These are phyloP conservation scores for Thelonectria blattea DNA, from an alignment of 2,329 filamentous ascomycete genomes.

Conservation along the genomic window DNA sequence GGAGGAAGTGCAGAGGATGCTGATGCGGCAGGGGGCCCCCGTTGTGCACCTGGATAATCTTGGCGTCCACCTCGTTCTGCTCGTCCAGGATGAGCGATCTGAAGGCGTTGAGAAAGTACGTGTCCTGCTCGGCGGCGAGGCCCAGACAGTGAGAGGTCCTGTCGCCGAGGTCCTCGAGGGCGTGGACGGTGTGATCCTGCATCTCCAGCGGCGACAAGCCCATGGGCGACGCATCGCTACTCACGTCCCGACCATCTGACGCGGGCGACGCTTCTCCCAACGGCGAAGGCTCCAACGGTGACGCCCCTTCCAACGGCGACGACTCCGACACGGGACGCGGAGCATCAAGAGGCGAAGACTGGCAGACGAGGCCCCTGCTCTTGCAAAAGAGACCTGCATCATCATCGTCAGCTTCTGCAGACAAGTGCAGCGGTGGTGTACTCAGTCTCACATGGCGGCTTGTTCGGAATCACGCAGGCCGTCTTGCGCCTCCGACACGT, in stretches of 20 bases:
- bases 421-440: not conserved
- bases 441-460: slow-evolving; percentile 55
- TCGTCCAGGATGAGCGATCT: slow-evolving; percentile 53
- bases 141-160: slow-evolving; percentile 54
- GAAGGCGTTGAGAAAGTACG: slow-evolving; percentile 54
- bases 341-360: slow-evolving; percentile 37
- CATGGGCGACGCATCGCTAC: not conserved
- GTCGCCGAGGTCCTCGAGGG: slow-evolving; percentile 50
- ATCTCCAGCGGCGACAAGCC: slow-evolving; percentile 18
- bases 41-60: slow-evolving; percentile 50
- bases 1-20: slow-evolving; percentile 53
- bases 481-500: slow-evolving; percentile 53
- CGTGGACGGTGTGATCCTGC: slow-evolving; percentile 33
- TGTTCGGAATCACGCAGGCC: slow-evolving; percentile 52
- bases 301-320: not conserved
- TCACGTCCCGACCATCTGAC: slow-evolving; percentile 1
- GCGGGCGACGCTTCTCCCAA: slow-evolving; percentile 13
- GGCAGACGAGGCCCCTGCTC: slow-evolving; percentile 41
- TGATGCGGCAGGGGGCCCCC: slow-evolving; percentile 44
- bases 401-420: too few species aligned
- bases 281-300: not conserved
- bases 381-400: slow-evolving; percentile 44
- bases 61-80: slow-evolving; percentile 52
- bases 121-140: slow-evolving; percentile 53
- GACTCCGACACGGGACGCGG: not conserved